A percentile compares a stretch with the other conserved stretches of the same genome.
These are phyloP conservation scores for Carpinus viminea DNA, from an alignment of 306 rosid genomes.

Conservation along the genomic window DNA sequence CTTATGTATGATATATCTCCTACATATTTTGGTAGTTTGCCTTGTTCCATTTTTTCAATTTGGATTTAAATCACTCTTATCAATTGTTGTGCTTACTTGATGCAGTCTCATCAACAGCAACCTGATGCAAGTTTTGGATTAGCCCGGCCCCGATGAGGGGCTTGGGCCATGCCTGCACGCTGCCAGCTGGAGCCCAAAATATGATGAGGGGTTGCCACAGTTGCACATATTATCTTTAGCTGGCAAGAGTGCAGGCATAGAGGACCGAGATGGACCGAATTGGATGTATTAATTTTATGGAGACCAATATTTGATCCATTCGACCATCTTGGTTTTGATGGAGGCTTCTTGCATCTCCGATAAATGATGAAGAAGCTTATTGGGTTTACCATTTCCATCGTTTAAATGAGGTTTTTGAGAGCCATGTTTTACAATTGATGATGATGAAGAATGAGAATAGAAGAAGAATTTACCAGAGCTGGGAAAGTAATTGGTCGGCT, in stretches of 20 bases:
- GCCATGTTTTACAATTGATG: conserved; percentile 31
- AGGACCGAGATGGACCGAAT: conserved; percentile 65
- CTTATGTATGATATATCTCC: neutral
- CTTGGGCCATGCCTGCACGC: conserved; percentile 97
- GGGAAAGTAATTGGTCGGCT: conserved; percentile 46
- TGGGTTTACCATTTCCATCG: conserved; percentile 24
- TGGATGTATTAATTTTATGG: conserved; percentile 38
- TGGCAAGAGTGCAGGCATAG: conserved; percentile 94
- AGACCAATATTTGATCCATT: conserved; percentile 26
- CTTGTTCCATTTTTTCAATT: neutral
- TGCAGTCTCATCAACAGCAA: conserved; percentile 89
- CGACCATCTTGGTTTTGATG: conserved; percentile 63
- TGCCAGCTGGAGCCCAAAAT: conserved; percentile 50
- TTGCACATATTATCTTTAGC: conserved; percentile 31
- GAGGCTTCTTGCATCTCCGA: conserved; percentile 57
- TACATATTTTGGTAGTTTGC: neutral
- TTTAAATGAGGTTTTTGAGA: conserved; percentile 20
- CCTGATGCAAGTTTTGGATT: conserved; percentile 93
- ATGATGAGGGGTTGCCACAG: conserved; percentile 33
- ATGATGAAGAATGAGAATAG: conserved; percentile 33
- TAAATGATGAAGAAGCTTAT: conserved; percentile 40
- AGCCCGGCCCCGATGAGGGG: conserved; percentile 99
- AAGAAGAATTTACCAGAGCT: conserved; percentile 39
- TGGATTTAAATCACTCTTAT: conserved; percentile 15
- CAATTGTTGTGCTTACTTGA: conserved; percentile 24